Base-by-base conservation (phyloP, 306 rosid genomes). In the Casuarina cunninghamiana region DNA sequence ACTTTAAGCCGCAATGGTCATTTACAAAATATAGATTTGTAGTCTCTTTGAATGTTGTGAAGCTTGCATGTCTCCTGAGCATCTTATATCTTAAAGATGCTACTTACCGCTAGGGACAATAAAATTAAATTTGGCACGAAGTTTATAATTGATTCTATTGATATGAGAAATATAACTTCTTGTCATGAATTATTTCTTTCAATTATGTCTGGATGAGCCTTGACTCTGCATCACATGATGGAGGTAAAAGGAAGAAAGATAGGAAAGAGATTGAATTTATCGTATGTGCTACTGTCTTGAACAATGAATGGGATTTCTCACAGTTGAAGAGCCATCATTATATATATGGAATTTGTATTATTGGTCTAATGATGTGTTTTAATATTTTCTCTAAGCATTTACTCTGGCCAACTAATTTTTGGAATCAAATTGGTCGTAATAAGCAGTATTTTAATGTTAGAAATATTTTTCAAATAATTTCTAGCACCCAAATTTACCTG, bases 141-240 rank as follows among this genome's bases (percentile, higher is more conserved):
- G 42, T 73, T 49, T 65, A 38, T 62, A 67, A 42, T 55, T 74
- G 15, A 66, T 76, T 75, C 72, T 41, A 63, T 26, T 43, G 65
- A 68, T 67, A 15, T 63, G 79, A 50, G 67, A 77, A 75, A 53
- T 21, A 35, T 72, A 50, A 69, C 54, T 65, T 79, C 67, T 55
- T 63, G 44, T 32, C 26, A 45, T 78, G 55, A 62, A 8, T 72
- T 51, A 26, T 55, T 48, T 69, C 70, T n/a, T 58, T 61, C 50
- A 77, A 51, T 44, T 55, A 71, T 75, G 38, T 78, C 78, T 63
- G 39, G 44, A 15, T 55, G 72, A 71, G 77, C 17, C 35, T 53
- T 53, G 60, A 63, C 74, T 39, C 70, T 42, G 38, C 70, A 50
- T 70, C 16, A 74, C 6, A 55, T 70, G 72, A 81, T 58, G 58